These are phyloP conservation scores for Endothia cerciana DNA, from an alignment of 2,329 filamentous ascomycete genomes.

Conservation along the genomic window DNA sequence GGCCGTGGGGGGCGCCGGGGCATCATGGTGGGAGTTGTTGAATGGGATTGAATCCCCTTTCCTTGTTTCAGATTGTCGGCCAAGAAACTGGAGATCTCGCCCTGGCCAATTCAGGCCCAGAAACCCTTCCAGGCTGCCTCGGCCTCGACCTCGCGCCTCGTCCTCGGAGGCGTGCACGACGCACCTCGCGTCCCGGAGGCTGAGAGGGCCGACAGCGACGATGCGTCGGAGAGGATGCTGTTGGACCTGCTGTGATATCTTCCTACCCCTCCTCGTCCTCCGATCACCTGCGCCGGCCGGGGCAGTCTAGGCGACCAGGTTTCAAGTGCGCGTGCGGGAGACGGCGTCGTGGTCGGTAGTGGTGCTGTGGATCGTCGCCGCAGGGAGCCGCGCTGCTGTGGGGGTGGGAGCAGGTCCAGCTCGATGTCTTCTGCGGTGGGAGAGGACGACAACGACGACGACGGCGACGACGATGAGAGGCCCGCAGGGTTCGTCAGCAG, in stretches of 20 bases:
- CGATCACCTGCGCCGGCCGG: constrained; percentile 5
- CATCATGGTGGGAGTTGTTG: background rate
- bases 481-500: constrained; percentile 14
- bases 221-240: constrained; percentile 21
- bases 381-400: constrained; percentile 8
- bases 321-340: constrained; percentile 4
- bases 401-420: constrained; percentile 21
- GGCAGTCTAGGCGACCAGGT: constrained; percentile 7
- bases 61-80: background rate
- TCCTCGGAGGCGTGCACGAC: background rate
- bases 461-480: too few species aligned
- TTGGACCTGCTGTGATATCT: constrained; percentile 15
- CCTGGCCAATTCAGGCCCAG: too few species aligned
- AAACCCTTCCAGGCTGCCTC: constrained; percentile 31
- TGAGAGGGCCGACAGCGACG: constrained; percentile 7
- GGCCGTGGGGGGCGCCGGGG: background rate
- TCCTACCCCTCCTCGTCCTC: background rate
- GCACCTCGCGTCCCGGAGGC: background rate
- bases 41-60: background rate
- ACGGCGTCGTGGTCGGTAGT: constrained; percentile 11
- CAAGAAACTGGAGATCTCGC: too few species aligned
- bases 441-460: too few species aligned
- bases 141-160: constrained; percentile 26
- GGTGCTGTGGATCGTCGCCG: constrained; percentile 10
- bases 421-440: constrained; percentile 14